phyloP scores from a whole-genome alignment of 495 filamentous ascomycete genomes.

The Neurospora sp. region DNA sequence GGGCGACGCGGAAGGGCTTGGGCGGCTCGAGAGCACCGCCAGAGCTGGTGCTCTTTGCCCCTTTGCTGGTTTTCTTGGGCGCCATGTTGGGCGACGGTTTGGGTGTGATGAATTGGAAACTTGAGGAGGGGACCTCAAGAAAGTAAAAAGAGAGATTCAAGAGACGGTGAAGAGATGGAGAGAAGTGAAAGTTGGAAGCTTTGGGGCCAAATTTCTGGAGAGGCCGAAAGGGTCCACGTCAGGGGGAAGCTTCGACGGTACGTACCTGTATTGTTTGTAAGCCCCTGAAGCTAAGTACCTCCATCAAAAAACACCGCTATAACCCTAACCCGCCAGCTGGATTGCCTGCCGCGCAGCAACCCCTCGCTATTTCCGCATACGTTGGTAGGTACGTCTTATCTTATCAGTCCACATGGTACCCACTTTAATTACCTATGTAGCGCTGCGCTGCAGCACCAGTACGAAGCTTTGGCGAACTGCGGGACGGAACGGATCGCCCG shows the following conservation, averaged over 20 bases:
- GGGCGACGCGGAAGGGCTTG: conserved; percentile 52
- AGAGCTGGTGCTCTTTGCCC: neutral
- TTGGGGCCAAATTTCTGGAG: neutral
- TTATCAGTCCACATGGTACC: neutral
- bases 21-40: conserved; percentile 28
- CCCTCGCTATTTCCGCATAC: neutral
- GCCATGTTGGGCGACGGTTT: conserved; percentile 9
- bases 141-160: neutral
- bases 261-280: neutral
- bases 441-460: neutral
- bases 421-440: neutral
- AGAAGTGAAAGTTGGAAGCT: neutral
- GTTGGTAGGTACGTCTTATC: neutral
- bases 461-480: neutral
- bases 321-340: neutral
- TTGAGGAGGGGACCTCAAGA: neutral
- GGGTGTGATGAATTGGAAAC: neutral
- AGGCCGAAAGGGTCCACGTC: neutral
- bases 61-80: conserved; percentile 12
- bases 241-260: neutral
- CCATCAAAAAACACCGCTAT: neutral
- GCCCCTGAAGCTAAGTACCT: neutral
- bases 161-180: neutral
- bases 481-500: neutral
- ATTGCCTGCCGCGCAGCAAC: neutral